Conservation (phyloP, 495 filamentous ascomycete genomes). For the Aspergillus saccharolyticus region DNA sequence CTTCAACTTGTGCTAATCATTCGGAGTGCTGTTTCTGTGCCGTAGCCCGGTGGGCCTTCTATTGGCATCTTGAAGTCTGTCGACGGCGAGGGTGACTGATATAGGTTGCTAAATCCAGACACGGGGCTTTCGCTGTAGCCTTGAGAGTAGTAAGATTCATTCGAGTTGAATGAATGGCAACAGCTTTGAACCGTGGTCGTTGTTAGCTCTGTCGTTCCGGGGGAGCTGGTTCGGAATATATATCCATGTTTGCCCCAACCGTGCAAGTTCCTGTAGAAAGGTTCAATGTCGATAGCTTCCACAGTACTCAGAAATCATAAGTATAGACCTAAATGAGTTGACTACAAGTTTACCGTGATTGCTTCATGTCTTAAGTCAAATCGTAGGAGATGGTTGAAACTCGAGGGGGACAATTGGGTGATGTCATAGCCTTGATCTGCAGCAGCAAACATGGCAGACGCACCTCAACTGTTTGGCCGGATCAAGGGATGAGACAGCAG, state of each 20-base stretch:
- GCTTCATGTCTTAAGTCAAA: no score
- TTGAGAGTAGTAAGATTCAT: no score
- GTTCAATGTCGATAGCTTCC: no score
- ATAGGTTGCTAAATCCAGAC: no score
- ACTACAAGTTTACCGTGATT: no score
- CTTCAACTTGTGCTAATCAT: background rate
- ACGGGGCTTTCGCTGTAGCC: no score
- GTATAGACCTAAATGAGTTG: no score
- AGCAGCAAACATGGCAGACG: constrained; percentile 1
- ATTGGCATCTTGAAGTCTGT: no score
- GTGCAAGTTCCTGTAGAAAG: background rate
- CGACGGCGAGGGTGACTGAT: no score
- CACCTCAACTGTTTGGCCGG: background rate
- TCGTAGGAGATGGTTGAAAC: no score
- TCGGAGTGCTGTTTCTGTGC: background rate
- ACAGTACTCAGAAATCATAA: no score
- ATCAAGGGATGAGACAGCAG: background rate
- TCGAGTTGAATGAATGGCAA: background rate
- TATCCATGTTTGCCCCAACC: background rate
- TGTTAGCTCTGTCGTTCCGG: background rate
- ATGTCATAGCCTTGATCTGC: constrained; percentile 2
- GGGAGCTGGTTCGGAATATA: background rate
- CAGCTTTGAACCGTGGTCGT: background rate
- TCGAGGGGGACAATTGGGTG: background rate
- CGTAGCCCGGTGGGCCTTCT: no score